phyloP scores from a whole-genome alignment of 2,329 filamentous ascomycete species.

The Emmonsiellopsis sp. region DNA sequence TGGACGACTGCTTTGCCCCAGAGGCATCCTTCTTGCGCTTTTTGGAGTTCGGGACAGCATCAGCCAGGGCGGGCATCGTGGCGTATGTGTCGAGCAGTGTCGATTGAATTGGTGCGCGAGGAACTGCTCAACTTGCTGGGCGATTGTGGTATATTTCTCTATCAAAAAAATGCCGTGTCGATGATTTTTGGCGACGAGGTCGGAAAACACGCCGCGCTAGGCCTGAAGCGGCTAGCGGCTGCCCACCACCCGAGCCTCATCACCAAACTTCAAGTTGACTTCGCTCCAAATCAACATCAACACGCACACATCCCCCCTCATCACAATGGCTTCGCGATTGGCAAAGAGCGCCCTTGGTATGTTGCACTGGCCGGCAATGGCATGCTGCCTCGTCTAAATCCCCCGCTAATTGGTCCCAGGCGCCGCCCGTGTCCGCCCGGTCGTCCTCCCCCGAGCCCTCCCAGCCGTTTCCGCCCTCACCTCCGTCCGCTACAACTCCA shows the following conservation, averaged over 20 bases:
- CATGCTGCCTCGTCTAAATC: neutral
- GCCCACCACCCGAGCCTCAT: constrained; percentile 14
- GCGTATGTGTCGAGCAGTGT: neutral
- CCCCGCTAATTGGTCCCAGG: constrained; percentile 46
- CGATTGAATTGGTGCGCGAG: constrained; percentile 23
- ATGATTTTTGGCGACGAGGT: neutral
- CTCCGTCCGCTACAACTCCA: constrained; percentile 61
- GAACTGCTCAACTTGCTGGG: constrained; percentile 11
- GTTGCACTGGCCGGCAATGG: constrained; percentile 34
- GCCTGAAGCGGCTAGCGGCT: constrained; percentile 21
- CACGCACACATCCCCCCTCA: constrained; percentile 31
- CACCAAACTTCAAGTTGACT: neutral
- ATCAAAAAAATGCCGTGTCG: neutral
- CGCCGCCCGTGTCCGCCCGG: constrained; percentile 82
- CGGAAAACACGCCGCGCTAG: constrained; percentile 9
- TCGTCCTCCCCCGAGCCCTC: constrained; percentile 63
- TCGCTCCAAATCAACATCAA: constrained; percentile 24
- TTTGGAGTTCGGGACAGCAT: constrained; percentile 22
- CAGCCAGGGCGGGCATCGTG: constrained; percentile 21
- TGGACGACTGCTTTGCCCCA: constrained; percentile 30
- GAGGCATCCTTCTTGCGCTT: constrained; percentile 30
- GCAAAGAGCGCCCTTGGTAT: constrained; percentile 90
- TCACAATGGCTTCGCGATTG: constrained; percentile 95
- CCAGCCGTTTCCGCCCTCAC: constrained; percentile 62
- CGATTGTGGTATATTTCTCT: constrained; percentile 36